A percentile compares a stretch with the other conserved stretches of the same genome.
These are phyloP conservation scores for Iberis pinnata DNA, from an alignment of 345 rosid genomes.

Conservation along the genomic window DNA sequence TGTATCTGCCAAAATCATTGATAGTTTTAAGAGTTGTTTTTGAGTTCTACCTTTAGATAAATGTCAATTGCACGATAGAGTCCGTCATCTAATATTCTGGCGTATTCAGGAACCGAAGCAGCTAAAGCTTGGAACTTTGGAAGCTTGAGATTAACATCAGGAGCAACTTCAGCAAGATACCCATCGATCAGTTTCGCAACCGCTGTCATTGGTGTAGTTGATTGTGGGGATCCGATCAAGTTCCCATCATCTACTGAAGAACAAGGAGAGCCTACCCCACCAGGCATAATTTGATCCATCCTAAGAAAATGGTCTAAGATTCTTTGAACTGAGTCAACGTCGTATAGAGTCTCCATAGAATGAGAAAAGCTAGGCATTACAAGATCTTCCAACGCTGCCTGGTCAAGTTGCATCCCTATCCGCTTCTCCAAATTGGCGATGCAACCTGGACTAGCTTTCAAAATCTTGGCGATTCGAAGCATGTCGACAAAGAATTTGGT, in stretches of 20 bases:
- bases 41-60: conserved; percentile 62
- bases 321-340: conserved; percentile 83
- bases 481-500: conserved; percentile 78
- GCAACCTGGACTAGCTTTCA: conserved; percentile 57
- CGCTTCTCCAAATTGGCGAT: conserved; percentile 66
- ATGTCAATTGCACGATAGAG: conserved; percentile 94
- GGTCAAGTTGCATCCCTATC: conserved; percentile 95
- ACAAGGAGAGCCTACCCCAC: conserved; percentile 69
- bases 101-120: conserved; percentile 81
- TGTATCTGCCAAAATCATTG: neutral
- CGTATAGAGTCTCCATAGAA: conserved; percentile 83
- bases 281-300: conserved; percentile 60
- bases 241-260: conserved; percentile 72
- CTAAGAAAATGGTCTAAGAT: conserved; percentile 82
- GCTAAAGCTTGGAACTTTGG: conserved; percentile 90
- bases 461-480: conserved; percentile 74
- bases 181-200: conserved; percentile 98
- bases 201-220: conserved; percentile 65
- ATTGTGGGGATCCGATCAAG: conserved; percentile 67
- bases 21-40: neutral
- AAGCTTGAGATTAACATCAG: conserved; percentile 87
- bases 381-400: conserved; percentile 88
- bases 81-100: conserved; percentile 87
- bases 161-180: conserved; percentile 94
- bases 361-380: conserved; percentile 85